Evolutionary conservation across 345 rosid genomes (phyloP).

Genomic region (Geranium rotundifolium): DNA sequence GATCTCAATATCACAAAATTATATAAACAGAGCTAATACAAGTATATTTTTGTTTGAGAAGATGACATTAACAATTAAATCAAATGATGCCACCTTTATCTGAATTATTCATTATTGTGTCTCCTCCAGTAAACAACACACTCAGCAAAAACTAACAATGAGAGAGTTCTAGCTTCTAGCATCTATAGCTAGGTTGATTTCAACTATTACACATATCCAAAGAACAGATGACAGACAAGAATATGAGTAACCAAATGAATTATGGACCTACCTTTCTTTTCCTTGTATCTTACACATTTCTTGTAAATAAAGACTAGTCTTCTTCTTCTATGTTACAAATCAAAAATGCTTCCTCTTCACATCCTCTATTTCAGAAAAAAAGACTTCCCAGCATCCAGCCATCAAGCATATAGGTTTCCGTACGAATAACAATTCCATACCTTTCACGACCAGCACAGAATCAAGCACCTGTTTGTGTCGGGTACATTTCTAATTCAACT

Average conservation of each 20-base stretch:
- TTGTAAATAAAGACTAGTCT: constrained; percentile 17
- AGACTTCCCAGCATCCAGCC: constrained; percentile 15
- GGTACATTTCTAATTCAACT: background rate
- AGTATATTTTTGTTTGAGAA: no score
- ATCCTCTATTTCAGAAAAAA: constrained; percentile 23
- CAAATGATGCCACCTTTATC: no score
- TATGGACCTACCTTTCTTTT: constrained; percentile 16
- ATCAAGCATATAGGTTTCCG: constrained; percentile 14
- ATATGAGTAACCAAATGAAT: constrained; percentile 20
- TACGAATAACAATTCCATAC: background rate
- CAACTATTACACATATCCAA: background rate
- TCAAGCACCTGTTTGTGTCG: background rate
- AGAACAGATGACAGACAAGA: background rate
- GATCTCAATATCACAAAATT: no score
- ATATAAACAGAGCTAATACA: no score
- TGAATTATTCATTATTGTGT: no score
- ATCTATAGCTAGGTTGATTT: no score
- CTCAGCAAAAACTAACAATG: no score
- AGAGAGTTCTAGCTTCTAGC: no score
- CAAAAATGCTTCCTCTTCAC: constrained; percentile 26
- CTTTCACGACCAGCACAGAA: background rate
- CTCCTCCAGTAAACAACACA: no score
- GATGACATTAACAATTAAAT: no score
- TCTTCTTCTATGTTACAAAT: constrained; percentile 32
- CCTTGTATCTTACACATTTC: constrained; percentile 21